Base-by-base conservation (phyloP, 139 green algal species). In the Auxenochlorella pyrenoidosa region DNA sequence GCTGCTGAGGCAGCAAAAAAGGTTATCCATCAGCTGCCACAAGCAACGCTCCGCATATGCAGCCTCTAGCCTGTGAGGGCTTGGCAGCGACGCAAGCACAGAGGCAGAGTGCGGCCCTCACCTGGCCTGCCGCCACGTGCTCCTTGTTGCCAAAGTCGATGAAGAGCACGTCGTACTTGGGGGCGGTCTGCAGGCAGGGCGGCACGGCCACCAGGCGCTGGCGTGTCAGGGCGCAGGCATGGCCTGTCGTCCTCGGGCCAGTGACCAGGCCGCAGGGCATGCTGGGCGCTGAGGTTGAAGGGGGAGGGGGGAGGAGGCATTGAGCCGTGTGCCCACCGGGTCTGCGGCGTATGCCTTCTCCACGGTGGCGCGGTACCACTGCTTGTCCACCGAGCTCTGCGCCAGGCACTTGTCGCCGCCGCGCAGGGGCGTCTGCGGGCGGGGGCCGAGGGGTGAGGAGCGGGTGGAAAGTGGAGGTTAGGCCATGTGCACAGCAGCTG, bases 131-230 rank as follows among this genome's bases (percentile, higher is more conserved):
- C 26, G 79, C 59, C 21, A 85, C 60, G 44, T 82, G 88, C 89
- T 98, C 96, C 81, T 79, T 89, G 91, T 99, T 99, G 78, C 97
- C 97, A 91, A 96, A 99, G 92, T 99, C 97, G 6, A 98, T 91
- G 90, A 99, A 99, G 79, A 94, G 97, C 32, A 98, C 91, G 60
- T 97, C 93, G 83, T 95, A 96, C 59, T 85, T 79, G 40, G 91
- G 87, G 40, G 92, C 90, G 8, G 91, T 92, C 75, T 87, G 83
- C 63, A 76, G 15, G 63, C 26, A n/a, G 63, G 24, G 30, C 63
- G 68, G 68, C 68, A 75, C 0, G 70, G 54, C 47, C 12, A 18
- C 47, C 54, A 63, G 54, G 54, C 47, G 10, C 47, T 18, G 10
- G 47, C 47, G n/a, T 10, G 47, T 54, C 47, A 54, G n/a, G 68